Base-by-base conservation (phyloP, 768 basidiomycete species). In the Hemileccinum impolitum region DNA sequence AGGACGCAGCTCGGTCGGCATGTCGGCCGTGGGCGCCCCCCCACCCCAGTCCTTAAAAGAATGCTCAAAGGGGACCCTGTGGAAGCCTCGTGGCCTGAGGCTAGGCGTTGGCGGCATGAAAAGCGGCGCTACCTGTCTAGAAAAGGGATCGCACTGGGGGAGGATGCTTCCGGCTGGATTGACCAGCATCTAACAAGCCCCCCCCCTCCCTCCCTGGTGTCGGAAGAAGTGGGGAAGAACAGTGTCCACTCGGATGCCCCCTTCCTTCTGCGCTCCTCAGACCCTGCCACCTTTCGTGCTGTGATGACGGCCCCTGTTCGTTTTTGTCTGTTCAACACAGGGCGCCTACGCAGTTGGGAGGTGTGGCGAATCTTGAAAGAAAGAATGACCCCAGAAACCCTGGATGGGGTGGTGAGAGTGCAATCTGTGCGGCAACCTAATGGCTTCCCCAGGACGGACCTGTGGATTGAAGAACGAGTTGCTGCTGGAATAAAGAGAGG, bases 291-390 rank as follows among this genome's bases (percentile, higher is more conserved):
- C 12, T 46, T 46, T 12, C 12, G 2, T 0, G 8, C 12, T 13
- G 23, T 8, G 3, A 45, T 45, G 45, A 45, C 7, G 1, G 17
- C 36, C 0, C 35, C 36, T 0, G 3, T 30, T 2, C 17, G 14
- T 5, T 45, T 45, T 3, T 45, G 45, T 21, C 17, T 45, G 8
- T 45, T 45, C 3, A 45, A 45, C 45, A 45, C 26, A 3, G 45
- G 45, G 1, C 7, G 14, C 13, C 5, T 35, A 3, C 37, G 18
- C 13, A 25, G 3, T 19, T 1, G 12, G 0, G 36, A 46, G 28
- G 14, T 46, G 6, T 46, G 45, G 45, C 2, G 4, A 0, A 19
- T 30, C 2, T 28, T 46, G 6, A 46, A 46, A 9, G 45, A 46
- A 0, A 4, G 12, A 4, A 28, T 46, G 36, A 37, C 26, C 3